Evolutionary conservation across 2,329 filamentous ascomycete species (phyloP), one percentile per base, ranked within the genome.

Genomic region (Leptodontidium sp.): DNA sequence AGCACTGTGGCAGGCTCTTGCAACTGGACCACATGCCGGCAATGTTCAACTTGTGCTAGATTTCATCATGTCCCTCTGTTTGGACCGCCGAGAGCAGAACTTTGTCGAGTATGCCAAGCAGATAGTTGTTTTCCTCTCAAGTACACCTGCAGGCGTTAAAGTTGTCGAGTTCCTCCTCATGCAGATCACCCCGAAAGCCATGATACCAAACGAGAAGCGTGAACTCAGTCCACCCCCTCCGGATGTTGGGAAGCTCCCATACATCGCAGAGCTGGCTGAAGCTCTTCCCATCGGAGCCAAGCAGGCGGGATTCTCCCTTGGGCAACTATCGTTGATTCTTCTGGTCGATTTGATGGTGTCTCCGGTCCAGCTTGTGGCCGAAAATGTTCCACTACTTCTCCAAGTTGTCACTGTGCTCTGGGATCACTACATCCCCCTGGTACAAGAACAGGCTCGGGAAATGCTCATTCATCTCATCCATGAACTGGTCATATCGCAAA

Each of bases 101-200:
- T 99, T 98, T 79, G 95, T 99, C 66, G 93, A 98, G 75, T 97
- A 97, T 77, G 95, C 95, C 5, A 99, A 98, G 82, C 96, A 99
- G 79, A 96, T 99, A 64, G 94, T 98, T 17, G 97, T 99, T 0
- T 98, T 98, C 78, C 80, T 99, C 5, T 97, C 96, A 0, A 96
- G 93, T 72, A 97, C 87, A 77, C 91, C 81, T 78, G 90, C 94
- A 1, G 94, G 94, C 0, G 91, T 93, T 59, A 97, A 97, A 76
- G 94, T 99, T 2, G 91, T 99, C 12, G 96, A 99, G 72, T 98
- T 98, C 74, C 85, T 99, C 65, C 83, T 98, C 35, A 86, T 97
- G 80, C 94, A 98, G 73, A 94, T 99, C 71, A 93, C 89, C 0
- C 95, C 97, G 0, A 97, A 96, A 79, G 92, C 94, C n/a, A 98